phyloP scores from a whole-genome alignment of 768 basidiomycete genomes.

The Coprinopsis cinerea region DNA sequence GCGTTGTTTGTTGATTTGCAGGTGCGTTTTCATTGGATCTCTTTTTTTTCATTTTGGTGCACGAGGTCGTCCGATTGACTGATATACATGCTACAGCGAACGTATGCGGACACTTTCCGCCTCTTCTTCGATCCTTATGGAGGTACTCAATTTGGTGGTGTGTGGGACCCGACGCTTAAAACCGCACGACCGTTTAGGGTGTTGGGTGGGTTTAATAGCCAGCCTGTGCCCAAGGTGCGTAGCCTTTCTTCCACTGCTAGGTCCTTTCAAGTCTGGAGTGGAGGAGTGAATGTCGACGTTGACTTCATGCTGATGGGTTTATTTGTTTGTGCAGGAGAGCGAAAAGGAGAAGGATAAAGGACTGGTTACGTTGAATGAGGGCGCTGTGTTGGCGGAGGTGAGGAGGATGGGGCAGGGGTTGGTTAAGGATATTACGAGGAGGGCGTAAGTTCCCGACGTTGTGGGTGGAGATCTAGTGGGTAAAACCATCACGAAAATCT shows the following conservation, averaged over 20 bases:
- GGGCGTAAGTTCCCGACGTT: background rate
- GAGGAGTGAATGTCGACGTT: background rate
- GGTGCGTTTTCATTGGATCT: slow-evolving; percentile 50
- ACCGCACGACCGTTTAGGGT: slow-evolving; percentile 69
- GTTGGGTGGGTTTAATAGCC: slow-evolving; percentile 72
- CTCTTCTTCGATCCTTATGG: slow-evolving; percentile 85
- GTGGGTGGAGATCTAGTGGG: no score
- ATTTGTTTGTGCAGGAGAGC: slow-evolving; percentile 30
- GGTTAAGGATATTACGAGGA: slow-evolving; percentile 40
- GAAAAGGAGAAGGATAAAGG: slow-evolving; percentile 50
- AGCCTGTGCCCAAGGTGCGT: slow-evolving; percentile 44
- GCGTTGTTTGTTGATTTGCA: slow-evolving; percentile 66
- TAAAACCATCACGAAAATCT: no score
- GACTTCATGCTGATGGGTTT: background rate
- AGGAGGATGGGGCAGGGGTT: slow-evolving; percentile 68
- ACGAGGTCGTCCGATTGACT: slow-evolving; percentile 2
- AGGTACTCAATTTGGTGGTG: slow-evolving; percentile 69
- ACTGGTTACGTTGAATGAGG: slow-evolving; percentile 60
- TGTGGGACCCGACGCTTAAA: slow-evolving; percentile 78
- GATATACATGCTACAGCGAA: slow-evolving; percentile 36
- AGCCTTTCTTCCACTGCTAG: background rate
- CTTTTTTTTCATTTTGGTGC: slow-evolving; percentile 1
- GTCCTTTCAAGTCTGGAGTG: background rate
- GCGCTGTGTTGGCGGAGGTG: slow-evolving; percentile 67
- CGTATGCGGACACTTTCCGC: slow-evolving; percentile 71